These are phyloP conservation scores for Ophiorrhiza pumila DNA, from an alignment of 257 asterid species.

Conservation along the genomic window DNA sequence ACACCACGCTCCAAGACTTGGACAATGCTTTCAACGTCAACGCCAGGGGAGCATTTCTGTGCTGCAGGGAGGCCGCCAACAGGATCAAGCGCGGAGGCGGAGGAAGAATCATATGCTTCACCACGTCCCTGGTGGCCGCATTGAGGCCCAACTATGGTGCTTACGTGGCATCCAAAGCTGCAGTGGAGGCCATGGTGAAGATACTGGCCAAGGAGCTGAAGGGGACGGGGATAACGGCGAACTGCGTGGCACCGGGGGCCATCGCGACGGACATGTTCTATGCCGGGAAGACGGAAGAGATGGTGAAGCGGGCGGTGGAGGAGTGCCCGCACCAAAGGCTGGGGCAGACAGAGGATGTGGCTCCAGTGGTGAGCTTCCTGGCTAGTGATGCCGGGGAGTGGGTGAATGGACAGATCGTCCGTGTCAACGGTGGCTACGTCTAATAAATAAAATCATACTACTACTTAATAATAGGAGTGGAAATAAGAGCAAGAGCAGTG, in stretches of 20 bases:
- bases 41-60: constrained; percentile 56
- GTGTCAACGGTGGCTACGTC: constrained; percentile 32
- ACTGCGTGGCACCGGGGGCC: constrained; percentile 64
- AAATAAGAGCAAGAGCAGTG: no score
- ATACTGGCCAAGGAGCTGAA: constrained; percentile 66
- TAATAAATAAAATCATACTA: no score
- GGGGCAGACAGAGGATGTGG: constrained; percentile 59
- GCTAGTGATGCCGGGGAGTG: constrained; percentile 55
- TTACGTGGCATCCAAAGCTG: constrained; percentile 70
- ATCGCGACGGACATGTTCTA: constrained; percentile 63
- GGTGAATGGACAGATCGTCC: constrained; percentile 63
- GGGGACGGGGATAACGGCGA: constrained; percentile 65
- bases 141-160: constrained; percentile 52
- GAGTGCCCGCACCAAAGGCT: constrained; percentile 56
- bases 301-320: constrained; percentile 37
- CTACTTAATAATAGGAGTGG: no score
- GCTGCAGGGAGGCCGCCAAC: constrained; percentile 52
- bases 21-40: constrained; percentile 53
- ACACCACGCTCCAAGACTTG: constrained; percentile 47
- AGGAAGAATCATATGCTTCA: constrained; percentile 52
- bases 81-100: constrained; percentile 64
- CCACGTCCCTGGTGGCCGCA: constrained; percentile 50
- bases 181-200: constrained; percentile 74
- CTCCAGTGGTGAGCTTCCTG: constrained; percentile 52
- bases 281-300: constrained; percentile 54